Percentiles rank a stretch among this genome's conserved stretches.
Evolutionary conservation across 2,329 filamentous ascomycete genomes (phyloP).

Genomic region (Sporothrix dimorphospora): DNA sequence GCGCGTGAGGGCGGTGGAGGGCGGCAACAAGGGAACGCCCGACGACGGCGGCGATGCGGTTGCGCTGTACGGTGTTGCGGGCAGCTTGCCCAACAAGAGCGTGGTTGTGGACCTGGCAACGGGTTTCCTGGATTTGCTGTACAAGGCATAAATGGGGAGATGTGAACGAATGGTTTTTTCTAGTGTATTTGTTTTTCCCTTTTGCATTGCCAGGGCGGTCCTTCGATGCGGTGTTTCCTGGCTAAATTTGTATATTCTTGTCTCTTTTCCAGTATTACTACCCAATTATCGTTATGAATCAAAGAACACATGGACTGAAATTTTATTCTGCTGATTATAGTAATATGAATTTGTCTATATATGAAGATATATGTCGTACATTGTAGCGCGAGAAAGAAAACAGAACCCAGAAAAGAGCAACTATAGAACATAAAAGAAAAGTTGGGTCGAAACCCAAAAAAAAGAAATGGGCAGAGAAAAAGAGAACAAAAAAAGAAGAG

Average conservation of each 20-base stretch:
- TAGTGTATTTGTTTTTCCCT: background rate
- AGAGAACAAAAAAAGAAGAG: background rate
- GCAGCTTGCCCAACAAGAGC: slow-evolving; percentile 92
- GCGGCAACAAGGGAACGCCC: slow-evolving; percentile 60
- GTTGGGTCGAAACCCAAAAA: background rate
- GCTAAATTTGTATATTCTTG: background rate
- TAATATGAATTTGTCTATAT: slow-evolving; percentile 13
- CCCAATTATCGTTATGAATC: background rate
- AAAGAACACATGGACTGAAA: too few relatives aligned
- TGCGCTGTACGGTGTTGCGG: slow-evolving; percentile 92
- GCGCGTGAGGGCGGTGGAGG: slow-evolving; percentile 69
- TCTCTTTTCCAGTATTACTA: background rate
- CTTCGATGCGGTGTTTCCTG: background rate
- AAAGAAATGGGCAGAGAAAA: background rate
- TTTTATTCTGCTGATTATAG: background rate
- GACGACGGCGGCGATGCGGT: slow-evolving; percentile 74
- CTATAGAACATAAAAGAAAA: background rate
- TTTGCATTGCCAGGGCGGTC: slow-evolving; percentile 13
- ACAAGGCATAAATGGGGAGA: slow-evolving; percentile 57
- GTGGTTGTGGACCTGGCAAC: slow-evolving; percentile 88
- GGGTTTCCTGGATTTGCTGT: slow-evolving; percentile 90
- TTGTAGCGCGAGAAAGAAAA: background rate
- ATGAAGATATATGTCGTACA: slow-evolving; percentile 17
- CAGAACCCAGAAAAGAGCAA: background rate
- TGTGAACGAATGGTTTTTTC: background rate